phyloP scores from a whole-genome alignment of 495 filamentous ascomycete species.

The Collariella sp. region DNA sequence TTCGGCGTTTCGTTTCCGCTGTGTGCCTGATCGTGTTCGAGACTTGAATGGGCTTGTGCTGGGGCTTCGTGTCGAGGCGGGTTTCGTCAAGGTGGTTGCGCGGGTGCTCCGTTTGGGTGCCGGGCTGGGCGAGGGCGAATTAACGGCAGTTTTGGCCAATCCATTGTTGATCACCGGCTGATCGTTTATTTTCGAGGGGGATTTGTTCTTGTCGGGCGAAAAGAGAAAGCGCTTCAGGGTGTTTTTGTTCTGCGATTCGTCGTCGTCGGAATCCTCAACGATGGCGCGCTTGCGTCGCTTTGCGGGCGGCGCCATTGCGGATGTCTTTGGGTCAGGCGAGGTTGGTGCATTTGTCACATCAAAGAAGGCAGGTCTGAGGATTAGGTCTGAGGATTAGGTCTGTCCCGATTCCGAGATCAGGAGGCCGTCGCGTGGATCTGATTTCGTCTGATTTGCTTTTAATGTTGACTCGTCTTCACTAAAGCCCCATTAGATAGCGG shows the following conservation, averaged over 20 bases:
- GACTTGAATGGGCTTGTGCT: slow-evolving; percentile 45
- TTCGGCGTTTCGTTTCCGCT: slow-evolving; percentile 26
- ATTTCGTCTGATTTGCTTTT: too few species aligned
- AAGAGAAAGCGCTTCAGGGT: slow-evolving; percentile 36
- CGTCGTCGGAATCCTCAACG: slow-evolving; percentile 21
- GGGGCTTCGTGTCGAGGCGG: slow-evolving; percentile 30
- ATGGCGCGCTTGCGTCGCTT: slow-evolving; percentile 41
- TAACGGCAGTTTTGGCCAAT: too few species aligned
- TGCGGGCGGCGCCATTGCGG: slow-evolving; percentile 46
- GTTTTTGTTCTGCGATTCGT: slow-evolving; percentile 26
- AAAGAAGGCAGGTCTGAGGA: neutral
- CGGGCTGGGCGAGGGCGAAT: slow-evolving; percentile 33
- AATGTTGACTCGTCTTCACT: too few species aligned
- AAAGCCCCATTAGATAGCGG: too few species aligned
- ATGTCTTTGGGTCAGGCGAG: neutral
- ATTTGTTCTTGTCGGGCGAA: slow-evolving; percentile 28
- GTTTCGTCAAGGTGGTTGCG: slow-evolving; percentile 10
- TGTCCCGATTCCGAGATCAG: neutral
- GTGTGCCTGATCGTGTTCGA: slow-evolving; percentile 12
- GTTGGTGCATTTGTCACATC: slow-evolving; percentile 21
- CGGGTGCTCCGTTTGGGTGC: slow-evolving; percentile 26
- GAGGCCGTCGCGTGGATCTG: too few species aligned
- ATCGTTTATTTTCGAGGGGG: too few species aligned
- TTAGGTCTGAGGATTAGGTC: too few species aligned
- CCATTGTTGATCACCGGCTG: too few species aligned